Base-by-base conservation (phyloP, 208 protist genomes). In the Kentomonas sorsogonicus region DNA sequence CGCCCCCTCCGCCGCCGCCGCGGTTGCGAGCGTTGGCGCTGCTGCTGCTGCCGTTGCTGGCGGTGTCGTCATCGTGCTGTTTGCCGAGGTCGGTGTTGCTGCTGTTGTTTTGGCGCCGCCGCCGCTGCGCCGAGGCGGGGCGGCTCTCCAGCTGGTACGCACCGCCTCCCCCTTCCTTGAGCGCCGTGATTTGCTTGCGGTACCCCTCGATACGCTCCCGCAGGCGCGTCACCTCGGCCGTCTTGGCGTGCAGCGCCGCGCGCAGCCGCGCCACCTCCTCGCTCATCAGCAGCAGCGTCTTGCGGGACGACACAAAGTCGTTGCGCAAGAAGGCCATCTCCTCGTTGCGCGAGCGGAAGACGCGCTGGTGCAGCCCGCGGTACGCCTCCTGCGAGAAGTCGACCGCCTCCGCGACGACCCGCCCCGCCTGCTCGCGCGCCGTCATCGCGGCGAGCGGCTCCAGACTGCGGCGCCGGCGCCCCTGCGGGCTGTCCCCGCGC, bases 301-400 rank as follows among this genome's bases (percentile, higher is more conserved):
- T 71, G 4, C 80, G 79, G 16, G 71, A 75, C 16, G 74, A 44
- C 5, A 83, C 64, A 58, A 80, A 78, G 57, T 79, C 71, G 16
- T 61, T 56, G n/a, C 80, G 82, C 22, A 93, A 47, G 53, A 85
- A 81, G 22, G 73, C 61, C 0, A 90, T 68, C 48, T 93, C 86
- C 53, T 93, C 86, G 45, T 77, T 60, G 16, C 60, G n/a, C 7
- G 66, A 74, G 30, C 51, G 58, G 62, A 93, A 93, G 25, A 71
- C 56, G 29, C 73, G 74, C 25, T 76, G 56, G 30, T 90, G 73
- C 40, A n/a, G n/a, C n/a, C n/a, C n/a, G n/a, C n/a, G n/a, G 65
- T 91, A 88, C 30, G 61, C 53, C 10, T 77, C 79, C 27, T 72
- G 44, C 33, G 75, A 70, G 53, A 72, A 83, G 26, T 72, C 67